Conservation (phyloP, 75 land plant genomes). For the Selaginella moellendorffii region DNA sequence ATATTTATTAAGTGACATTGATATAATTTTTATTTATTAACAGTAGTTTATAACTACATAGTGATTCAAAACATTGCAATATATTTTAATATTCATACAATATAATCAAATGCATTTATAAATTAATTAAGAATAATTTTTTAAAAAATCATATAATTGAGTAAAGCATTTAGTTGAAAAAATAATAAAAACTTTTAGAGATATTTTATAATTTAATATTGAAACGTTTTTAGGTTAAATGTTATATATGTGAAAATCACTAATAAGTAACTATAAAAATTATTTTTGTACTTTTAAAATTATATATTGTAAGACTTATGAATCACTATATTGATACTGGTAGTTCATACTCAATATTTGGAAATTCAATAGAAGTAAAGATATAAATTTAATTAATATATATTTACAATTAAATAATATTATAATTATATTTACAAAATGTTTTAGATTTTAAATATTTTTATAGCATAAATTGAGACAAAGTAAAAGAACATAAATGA, state of each 20-base stretch:
- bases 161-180: not conserved
- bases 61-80: not conserved
- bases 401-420: too few relatives aligned
- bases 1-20: too few relatives aligned
- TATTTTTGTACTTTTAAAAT: too few relatives aligned
- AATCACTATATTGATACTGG: too few relatives aligned
- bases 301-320: too few relatives aligned
- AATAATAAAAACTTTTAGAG: not conserved
- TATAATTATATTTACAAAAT: too few relatives aligned
- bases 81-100: not conserved
- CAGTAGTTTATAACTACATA: not conserved
- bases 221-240: too few relatives aligned
- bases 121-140: not conserved
- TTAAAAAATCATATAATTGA: not conserved
- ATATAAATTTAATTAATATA: not conserved
- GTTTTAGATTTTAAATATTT: too few relatives aligned
- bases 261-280: not conserved
- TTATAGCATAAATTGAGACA: not conserved
- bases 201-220: too few relatives aligned
- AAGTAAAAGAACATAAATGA: not conserved
- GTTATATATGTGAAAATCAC: too few relatives aligned
- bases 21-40: not conserved
- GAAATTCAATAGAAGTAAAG: not conserved
- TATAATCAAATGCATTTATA: not conserved
- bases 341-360: too few relatives aligned